phyloP scores from a whole-genome alignment of 108 stramenopile species.

The Stephanodiscus triporus region DNA sequence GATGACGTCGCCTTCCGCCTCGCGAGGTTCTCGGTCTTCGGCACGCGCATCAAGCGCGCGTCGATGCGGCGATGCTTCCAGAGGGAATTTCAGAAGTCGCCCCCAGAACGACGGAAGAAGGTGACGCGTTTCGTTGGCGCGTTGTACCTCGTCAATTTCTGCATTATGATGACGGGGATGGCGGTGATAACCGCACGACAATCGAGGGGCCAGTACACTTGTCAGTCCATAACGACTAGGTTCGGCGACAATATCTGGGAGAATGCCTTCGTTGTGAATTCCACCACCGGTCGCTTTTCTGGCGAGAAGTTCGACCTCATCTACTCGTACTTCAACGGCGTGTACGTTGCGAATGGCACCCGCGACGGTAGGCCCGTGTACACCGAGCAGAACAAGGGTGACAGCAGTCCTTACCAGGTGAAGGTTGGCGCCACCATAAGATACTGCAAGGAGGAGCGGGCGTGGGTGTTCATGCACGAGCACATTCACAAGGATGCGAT shows the following conservation, averaged over 20 bases:
- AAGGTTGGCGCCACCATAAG: constrained; percentile 31
- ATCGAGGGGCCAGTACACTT: constrained; percentile 14
- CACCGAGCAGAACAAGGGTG: constrained; percentile 31
- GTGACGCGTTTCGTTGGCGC: constrained; percentile 26
- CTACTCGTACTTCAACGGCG: constrained; percentile 46
- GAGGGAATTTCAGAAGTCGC: constrained; percentile 25
- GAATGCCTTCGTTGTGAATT: constrained; percentile 14
- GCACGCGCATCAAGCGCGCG: constrained; percentile 11
- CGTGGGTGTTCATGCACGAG: constrained; percentile 38
- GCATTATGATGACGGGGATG: constrained; percentile 21
- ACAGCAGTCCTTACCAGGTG: not conserved
- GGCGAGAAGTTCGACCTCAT: constrained; percentile 8
- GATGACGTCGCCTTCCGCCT: constrained; percentile 31
- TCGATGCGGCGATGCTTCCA: constrained; percentile 18
- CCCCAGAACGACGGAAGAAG: constrained; percentile 19
- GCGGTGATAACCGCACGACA: constrained; percentile 14
- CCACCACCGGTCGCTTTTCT: not conserved
- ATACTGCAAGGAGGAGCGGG: constrained; percentile 34
- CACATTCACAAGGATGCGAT: constrained; percentile 9
- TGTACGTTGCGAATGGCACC: constrained; percentile 31
- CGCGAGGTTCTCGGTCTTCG: constrained; percentile 12
- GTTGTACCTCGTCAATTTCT: constrained; percentile 36
- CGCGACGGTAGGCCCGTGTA: constrained; percentile 18
- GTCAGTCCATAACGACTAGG: constrained; percentile 5
- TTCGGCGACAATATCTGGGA: constrained; percentile 39